Conservation (phyloP, 768 basidiomycete species). For the Mycena indigotica region DNA sequence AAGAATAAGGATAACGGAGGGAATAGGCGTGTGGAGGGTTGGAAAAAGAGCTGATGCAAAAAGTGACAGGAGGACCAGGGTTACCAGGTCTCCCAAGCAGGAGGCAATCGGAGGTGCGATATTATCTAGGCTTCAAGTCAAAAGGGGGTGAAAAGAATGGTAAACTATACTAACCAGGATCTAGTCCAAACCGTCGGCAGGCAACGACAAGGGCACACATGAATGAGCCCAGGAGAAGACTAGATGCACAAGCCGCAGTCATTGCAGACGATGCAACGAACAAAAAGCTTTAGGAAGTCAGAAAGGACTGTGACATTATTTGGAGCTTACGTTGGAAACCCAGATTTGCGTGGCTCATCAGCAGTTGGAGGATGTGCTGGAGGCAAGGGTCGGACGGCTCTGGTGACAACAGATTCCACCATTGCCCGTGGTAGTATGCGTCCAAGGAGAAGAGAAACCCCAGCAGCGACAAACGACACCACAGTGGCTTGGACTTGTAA, state of each 20-base stretch:
- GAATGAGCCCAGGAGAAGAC: conserved; percentile 84
- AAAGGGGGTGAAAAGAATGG: background rate
- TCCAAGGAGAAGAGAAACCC: conserved; percentile 74
- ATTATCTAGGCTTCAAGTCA: conserved; percentile 61
- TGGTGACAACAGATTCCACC: conserved; percentile 12
- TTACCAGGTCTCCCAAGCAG: conserved; percentile 90
- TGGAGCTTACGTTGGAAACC: conserved; percentile 40
- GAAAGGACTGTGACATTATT: background rate
- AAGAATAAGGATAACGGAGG: conserved; percentile 56
- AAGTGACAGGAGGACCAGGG: conserved; percentile 78
- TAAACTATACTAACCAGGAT: conserved; percentile 88
- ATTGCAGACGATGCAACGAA: conserved; percentile 80
- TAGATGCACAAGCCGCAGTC: conserved; percentile 78
- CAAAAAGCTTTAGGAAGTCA: conserved; percentile 53
- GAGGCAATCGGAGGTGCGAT: conserved; percentile 94
- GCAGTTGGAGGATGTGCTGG: conserved; percentile 6
- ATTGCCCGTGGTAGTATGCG: conserved; percentile 50
- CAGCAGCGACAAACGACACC: conserved; percentile 85
- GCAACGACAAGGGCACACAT: conserved; percentile 85
- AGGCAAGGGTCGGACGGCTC: conserved; percentile 14
- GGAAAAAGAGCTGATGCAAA: conserved; percentile 73
- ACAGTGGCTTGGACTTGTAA: conserved; percentile 93
- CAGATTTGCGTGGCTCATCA: conserved; percentile 33
- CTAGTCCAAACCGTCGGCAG: conserved; percentile 71
- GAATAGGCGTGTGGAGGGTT: conserved; percentile 65